Base-by-base conservation (phyloP, 2,329 filamentous ascomycete species). In the Aspergillus calidoustus region DNA sequence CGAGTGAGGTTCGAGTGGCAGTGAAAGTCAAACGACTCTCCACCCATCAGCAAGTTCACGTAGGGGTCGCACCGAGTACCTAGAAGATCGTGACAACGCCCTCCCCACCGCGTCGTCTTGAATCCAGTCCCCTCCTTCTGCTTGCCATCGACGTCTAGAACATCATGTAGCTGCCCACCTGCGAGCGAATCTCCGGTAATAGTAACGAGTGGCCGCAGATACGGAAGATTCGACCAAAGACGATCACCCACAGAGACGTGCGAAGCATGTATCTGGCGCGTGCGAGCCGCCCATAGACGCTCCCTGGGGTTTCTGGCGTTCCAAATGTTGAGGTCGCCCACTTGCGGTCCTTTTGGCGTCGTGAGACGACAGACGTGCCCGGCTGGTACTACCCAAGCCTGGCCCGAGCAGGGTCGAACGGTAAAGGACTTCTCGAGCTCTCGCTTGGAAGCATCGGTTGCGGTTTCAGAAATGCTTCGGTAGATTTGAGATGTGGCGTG, bases 1-100 rank as follows among this genome's bases (percentile, higher is more conserved):
- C 92, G 86, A 1, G 86, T 87, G 11, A 96, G 83, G 74, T 96
- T 96, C 1, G 89, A 92, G 71, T 94, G 91, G 75, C 92, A 96
- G 74, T 95, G 91, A 75, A 86, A 94, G 74, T 95, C 89, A 73
- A 92, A 95, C 34, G 83, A 82, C 54, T 86, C 83, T n/a, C 87
- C 87, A 3, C 84, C 86, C 56, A 96, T 85, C 64, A 95, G 83
- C 43, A 85, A 82, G 74, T 91, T 92, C 72, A 95, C 89, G 73
- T 95, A 96, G 1, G 91, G 91, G 76, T 95, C 92, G 76, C 92
- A 96, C 48, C 92, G 82, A 28, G 91, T 96, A 41, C 91, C 92
- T 4, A 96, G 80, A 23, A 96, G 80, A 77, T 96, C 92, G 79
- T 96, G 91, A 43, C 91, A 83, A 60, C 87, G 77, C 54, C 91